Evolutionary conservation across 257 asterid genomes (phyloP).

Genomic region (Voacanga thouarsii): DNA sequence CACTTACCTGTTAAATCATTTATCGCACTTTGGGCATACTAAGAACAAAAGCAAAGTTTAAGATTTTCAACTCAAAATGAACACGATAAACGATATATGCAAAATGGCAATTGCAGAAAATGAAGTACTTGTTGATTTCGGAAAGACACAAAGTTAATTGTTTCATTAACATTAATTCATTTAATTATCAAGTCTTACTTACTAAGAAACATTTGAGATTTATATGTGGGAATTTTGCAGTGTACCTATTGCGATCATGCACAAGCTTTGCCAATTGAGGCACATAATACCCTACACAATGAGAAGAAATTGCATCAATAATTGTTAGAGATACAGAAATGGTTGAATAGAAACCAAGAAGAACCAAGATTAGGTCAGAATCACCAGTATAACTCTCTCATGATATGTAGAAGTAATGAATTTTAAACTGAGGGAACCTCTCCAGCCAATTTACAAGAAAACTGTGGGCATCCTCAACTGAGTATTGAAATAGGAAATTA

Average conservation of each 20-base stretch:
- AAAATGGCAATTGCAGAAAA: conserved; percentile 7
- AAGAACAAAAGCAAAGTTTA: conserved; percentile 17
- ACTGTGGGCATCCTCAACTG: too few species aligned
- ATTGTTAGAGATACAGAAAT: too few species aligned
- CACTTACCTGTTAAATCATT: conserved; percentile 77
- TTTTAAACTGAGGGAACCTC: too few species aligned
- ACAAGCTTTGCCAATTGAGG: conserved; percentile 79
- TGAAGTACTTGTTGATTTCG: conserved; percentile 72
- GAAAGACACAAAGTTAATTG: conserved; percentile 63
- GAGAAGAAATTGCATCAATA: too few species aligned
- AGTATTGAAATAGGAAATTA: too few species aligned
- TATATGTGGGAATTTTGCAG: conserved; percentile 42
- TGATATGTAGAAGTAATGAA: too few species aligned
- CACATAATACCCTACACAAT: too few species aligned
- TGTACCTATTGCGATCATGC: conserved; percentile 49
- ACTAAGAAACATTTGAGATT: conserved; percentile 88
- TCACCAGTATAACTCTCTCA: too few species aligned
- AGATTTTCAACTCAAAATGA: conserved; percentile 10
- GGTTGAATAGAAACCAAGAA: too few species aligned
- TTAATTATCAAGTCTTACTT: conserved; percentile 35
- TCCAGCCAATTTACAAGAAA: too few species aligned
- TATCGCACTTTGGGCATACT: conserved; percentile 97
- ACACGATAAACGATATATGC: conserved; percentile 1
- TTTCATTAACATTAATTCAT: neutral
- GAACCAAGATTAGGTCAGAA: too few species aligned